These are phyloP conservation scores for Cenococcum geophilum DNA, from an alignment of 495 filamentous ascomycete species.

Conservation along the genomic window DNA sequence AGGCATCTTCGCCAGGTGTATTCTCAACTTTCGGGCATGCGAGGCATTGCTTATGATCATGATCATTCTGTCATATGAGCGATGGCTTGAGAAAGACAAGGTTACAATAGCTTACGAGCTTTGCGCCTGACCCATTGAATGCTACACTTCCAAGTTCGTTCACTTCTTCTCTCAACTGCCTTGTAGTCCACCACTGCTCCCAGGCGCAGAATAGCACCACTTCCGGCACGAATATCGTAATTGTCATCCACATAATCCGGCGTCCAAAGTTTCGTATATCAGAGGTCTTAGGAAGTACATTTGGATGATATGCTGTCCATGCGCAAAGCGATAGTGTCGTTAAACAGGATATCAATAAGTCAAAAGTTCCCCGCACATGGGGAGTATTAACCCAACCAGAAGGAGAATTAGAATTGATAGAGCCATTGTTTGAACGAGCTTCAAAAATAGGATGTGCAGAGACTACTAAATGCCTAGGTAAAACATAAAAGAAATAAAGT, in stretches of 20 bases:
- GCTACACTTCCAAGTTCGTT: no score
- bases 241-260: constrained; percentile 16
- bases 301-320: constrained; percentile 29
- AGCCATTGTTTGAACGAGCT: neutral
- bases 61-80: no score
- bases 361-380: constrained; percentile 18
- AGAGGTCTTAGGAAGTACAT: constrained; percentile 5
- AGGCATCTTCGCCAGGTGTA: no score
- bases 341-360: constrained; percentile 21
- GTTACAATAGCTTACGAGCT: no score
- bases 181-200: constrained; percentile 21
- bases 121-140: no score
- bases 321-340: constrained; percentile 27
- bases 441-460: neutral
- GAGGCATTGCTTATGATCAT: no score
- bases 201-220: constrained; percentile 24
- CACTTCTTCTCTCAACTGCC: constrained; percentile 1
- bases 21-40: no score
- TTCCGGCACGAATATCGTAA: constrained; percentile 23
- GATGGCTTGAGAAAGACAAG: no score
- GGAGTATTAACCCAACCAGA: constrained; percentile 11
- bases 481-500: no score
- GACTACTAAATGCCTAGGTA: neutral
- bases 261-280: neutral
- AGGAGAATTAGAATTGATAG: neutral